Evolutionary conservation across 176 grass and related monocot species (phyloP), one percentile per base, ranked within the genome.

Genomic region (Lolium multiflorum): DNA sequence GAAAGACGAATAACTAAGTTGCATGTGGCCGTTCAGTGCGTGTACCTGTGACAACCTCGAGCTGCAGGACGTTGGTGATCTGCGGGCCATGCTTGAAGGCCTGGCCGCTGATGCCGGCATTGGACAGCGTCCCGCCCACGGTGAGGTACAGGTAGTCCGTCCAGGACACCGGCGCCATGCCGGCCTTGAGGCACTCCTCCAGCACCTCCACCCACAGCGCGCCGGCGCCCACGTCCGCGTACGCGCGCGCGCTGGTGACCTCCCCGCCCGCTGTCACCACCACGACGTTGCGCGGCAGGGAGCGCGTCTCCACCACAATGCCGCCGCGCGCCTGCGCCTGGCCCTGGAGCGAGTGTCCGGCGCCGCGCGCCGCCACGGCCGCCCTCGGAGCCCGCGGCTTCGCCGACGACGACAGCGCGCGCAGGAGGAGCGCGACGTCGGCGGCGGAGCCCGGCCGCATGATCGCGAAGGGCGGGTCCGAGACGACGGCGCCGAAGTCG

Each of bases 41-140:
- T 15, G 25, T 46, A 97, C 92, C 95, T 84, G 95, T 95, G 84
- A 97, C 91, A 62, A 95, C 93, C 67, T 97, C 87, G 7, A 97
- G 91, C 65, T 97, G 76, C 79, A 95, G 89, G 52, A 95, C 95
- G 87, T 97, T 97, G 83, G 57, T 81, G 86, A 97, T 97, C 88
- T 97, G 95, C 84, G 95, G 92, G 72, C 92, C 95, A 91, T 95
- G 81, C 85, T 97, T 95, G 91, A 97, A 97, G 65, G 95, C 82
- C 90, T 97, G 95, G 54, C 95, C 95, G 70, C 95, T 95, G 77
- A 97, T 95, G 73, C 95, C 95, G 31, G 71, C 95, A 76, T 97
- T 97, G 61, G 95, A 97, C 39, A 97, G 91, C 67, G 95, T 97
- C 80, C 95, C 95, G 83, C 95, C 95, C 51, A 97, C 84, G 52